Evolutionary conservation across 1,284 basidiomycete species (phyloP).

Genomic region (Ganoderma leucocontextum): DNA sequence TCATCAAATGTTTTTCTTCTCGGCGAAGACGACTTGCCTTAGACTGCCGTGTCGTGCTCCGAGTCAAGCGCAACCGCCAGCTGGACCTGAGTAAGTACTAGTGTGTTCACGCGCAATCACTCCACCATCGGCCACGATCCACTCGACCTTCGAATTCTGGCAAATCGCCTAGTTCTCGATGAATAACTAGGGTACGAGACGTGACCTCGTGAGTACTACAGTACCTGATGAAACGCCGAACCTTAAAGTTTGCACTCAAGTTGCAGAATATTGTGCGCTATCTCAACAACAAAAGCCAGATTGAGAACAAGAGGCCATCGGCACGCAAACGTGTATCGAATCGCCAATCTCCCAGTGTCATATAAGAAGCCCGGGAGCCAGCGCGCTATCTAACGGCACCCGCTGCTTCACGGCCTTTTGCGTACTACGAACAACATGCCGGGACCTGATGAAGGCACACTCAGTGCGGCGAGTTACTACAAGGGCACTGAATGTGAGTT

Average conservation of each 20-base stretch:
- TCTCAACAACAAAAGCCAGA: background rate
- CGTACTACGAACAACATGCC: background rate
- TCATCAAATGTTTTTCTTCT: slow-evolving; percentile 31
- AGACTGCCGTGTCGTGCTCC: no score
- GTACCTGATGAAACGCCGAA: background rate
- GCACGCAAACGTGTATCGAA: background rate
- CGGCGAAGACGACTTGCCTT: background rate
- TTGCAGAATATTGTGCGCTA: background rate
- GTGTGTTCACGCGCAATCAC: no score
- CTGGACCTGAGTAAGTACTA: no score
- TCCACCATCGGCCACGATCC: background rate
- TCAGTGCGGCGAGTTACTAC: background rate
- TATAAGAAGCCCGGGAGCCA: background rate
- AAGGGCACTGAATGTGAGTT: background rate
- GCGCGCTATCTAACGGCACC: background rate
- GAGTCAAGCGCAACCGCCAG: no score
- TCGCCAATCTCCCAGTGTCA: background rate
- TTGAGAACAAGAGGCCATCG: background rate
- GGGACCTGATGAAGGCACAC: background rate
- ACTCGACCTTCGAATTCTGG: background rate
- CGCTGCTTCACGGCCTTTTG: background rate
- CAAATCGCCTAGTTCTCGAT: background rate
- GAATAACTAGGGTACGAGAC: background rate
- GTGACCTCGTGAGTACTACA: background rate
- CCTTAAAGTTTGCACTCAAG: slow-evolving; percentile 1